Evolutionary conservation across 2,329 filamentous ascomycete species (phyloP).

Genomic region (Monilinia laxa): DNA sequence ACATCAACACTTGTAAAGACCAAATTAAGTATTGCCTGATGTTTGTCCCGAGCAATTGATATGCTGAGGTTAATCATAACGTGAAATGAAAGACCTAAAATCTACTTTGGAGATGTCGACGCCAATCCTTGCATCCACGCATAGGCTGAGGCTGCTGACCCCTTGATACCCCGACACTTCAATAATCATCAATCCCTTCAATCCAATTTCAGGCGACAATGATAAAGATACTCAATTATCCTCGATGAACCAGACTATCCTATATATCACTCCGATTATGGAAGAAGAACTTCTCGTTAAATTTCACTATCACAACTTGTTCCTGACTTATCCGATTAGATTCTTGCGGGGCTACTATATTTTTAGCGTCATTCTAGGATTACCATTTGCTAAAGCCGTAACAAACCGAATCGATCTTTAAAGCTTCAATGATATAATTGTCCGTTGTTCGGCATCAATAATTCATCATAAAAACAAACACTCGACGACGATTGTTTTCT

Average conservation of each 20-base stretch:
- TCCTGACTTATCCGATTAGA: conserved; percentile 18
- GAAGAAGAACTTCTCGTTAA: background rate
- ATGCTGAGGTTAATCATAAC: too few relatives aligned
- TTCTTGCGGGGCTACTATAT: background rate
- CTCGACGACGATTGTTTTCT: background rate
- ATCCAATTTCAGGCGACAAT: background rate
- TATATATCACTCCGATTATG: background rate
- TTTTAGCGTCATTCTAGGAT: background rate
- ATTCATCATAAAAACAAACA: conserved; percentile 4
- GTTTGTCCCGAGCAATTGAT: background rate
- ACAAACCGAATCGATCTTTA: conserved; percentile 2
- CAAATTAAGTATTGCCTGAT: background rate
- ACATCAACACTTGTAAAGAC: background rate
- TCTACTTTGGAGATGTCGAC: background rate
- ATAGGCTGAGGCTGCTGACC: background rate
- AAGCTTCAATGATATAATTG: conserved; percentile 7
- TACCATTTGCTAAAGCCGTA: conserved; percentile 2
- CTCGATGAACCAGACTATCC: background rate
- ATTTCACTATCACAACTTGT: background rate
- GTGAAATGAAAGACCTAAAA: background rate
- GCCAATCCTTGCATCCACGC: background rate
- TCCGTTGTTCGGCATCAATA: conserved; percentile 4
- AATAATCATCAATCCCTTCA: background rate
- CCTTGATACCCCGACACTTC: too few relatives aligned
- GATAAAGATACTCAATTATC: background rate